Percentiles rank a stretch among this genome's conserved stretches.
Evolutionary conservation across 2,329 filamentous ascomycete genomes (phyloP).

Genomic region (Pestalotiopsis sp.): DNA sequence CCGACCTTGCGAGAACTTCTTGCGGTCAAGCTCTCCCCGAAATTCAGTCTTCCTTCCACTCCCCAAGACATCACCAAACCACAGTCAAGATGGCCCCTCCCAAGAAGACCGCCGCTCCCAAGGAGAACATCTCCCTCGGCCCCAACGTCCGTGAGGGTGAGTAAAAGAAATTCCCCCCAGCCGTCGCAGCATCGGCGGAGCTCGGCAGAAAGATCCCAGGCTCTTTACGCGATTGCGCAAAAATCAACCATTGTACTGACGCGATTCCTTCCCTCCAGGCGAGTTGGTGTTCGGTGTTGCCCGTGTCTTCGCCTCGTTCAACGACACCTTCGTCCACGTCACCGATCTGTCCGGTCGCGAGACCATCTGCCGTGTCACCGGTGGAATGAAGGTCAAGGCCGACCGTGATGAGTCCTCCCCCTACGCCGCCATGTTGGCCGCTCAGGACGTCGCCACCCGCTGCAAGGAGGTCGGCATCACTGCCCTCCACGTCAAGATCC

Average conservation of each 20-base stretch:
- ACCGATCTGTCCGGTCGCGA: constrained; percentile 97
- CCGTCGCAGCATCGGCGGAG: not conserved
- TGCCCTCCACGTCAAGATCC: constrained; percentile 99
- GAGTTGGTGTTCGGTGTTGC: constrained; percentile 98
- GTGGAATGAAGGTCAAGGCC: constrained; percentile 99
- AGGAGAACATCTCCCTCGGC: constrained; percentile 98
- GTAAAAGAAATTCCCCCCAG: constrained; percentile 24
- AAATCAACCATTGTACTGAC: constrained; percentile 3
- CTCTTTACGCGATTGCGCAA: constrained; percentile 19
- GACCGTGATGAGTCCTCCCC: constrained; percentile 99
- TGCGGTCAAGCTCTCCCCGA: constrained; percentile 16
- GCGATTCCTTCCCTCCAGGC: constrained; percentile 53
- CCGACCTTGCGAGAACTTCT: constrained; percentile 18
- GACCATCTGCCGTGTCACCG: constrained; percentile 99
- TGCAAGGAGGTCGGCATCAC: constrained; percentile 75
- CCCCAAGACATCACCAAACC: constrained; percentile 25
- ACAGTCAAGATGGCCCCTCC: constrained; percentile 85
- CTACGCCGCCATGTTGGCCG: constrained; percentile 99
- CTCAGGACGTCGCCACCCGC: constrained; percentile 93
- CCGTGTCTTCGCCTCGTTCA: constrained; percentile 96
- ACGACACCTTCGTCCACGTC: constrained; percentile 95
- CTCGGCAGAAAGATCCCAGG: not conserved
- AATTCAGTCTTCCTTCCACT: constrained; percentile 17
- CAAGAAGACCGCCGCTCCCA: constrained; percentile 79
- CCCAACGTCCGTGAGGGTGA: constrained; percentile 94